Evolutionary conservation across 2,329 filamentous ascomycete genomes (phyloP).

Genomic region (Calonectria montana): DNA sequence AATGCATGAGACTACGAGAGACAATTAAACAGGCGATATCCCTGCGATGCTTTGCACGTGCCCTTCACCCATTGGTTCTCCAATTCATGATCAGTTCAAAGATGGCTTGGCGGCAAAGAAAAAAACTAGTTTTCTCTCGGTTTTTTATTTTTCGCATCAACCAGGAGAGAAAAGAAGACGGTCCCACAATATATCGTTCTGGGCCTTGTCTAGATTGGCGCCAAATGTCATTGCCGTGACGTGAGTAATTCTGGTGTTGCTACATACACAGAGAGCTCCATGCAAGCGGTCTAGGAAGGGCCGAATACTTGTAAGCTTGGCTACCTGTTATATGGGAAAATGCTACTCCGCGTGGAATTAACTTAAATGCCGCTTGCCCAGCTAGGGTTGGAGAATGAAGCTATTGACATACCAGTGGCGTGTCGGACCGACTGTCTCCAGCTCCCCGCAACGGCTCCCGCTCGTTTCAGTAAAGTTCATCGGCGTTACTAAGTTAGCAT

Average conservation of each 20-base stretch:
- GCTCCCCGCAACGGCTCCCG: neutral
- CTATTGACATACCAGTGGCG: neutral
- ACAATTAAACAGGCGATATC: neutral
- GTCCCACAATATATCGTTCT: neutral
- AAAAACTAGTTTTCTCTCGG: neutral
- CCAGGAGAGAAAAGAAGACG: neutral
- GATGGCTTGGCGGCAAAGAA: neutral
- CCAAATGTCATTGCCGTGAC: neutral
- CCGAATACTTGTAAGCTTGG: neutral
- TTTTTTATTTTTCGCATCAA: neutral
- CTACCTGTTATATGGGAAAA: neutral
- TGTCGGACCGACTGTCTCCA: neutral
- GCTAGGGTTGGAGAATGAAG: neutral
- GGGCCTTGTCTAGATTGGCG: neutral
- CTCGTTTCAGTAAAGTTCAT: neutral
- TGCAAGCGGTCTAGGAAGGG: neutral
- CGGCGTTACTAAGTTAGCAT: neutral
- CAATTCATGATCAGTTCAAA: neutral
- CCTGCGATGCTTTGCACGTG: neutral
- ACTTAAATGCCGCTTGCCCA: neutral
- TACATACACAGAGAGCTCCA: neutral
- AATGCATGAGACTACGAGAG: neutral
- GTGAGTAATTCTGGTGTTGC: neutral
- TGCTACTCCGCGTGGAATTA: neutral
- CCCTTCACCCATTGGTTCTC: neutral